Evolutionary conservation across 768 basidiomycete species (phyloP), one percentile per base, ranked within the genome.

Genomic region (Auriscalpium microsporum): DNA sequence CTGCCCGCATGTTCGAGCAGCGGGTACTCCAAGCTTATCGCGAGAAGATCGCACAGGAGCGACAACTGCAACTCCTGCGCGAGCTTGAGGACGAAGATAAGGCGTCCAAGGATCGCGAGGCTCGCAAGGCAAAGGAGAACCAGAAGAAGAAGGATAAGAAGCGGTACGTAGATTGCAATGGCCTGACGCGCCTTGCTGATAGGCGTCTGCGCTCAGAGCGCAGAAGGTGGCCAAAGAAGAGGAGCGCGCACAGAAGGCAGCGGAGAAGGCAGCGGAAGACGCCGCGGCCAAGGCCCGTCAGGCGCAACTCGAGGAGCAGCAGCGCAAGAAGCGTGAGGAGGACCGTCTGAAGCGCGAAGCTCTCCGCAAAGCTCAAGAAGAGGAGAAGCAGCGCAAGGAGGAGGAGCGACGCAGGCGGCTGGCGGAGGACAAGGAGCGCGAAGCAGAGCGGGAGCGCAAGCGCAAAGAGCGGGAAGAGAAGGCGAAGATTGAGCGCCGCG

Each of bases 101-200:
- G 70, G 71, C 81, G 34, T 78, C 83, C 49, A 86, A 86, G 67
- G 93, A 96, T 66, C 81, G 83, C 63, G 94, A 96, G 73, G 87
- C 84, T 54, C 95, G 96, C 80, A 84, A 83, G 71, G 90, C 91
- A 69, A 89, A 89, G 68, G 88, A 85, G 59, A 90, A 92, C 73
- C 94, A 96, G 80, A 94, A 94, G 80, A 98, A 96, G 80, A 99
- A 97, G 79, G 96, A 97, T 71, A 97, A 97, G 77, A 94, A 93
- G 80, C 85, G 76, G 94, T 95, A 62, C 53, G 76, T 66, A 23
- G 8, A 21, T 54, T 33, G 8, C 56, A 37, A 28, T 28, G 28
- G 28, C 28, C 28, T 28, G 28, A 28, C 28, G 28, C 28, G 28
- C 28, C 28, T 28, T 28, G 28, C 28, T 28, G 28, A 28, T 28